These are phyloP conservation scores for Apiospora marii DNA, from an alignment of 2,329 filamentous ascomycete genomes.

Conservation along the genomic window DNA sequence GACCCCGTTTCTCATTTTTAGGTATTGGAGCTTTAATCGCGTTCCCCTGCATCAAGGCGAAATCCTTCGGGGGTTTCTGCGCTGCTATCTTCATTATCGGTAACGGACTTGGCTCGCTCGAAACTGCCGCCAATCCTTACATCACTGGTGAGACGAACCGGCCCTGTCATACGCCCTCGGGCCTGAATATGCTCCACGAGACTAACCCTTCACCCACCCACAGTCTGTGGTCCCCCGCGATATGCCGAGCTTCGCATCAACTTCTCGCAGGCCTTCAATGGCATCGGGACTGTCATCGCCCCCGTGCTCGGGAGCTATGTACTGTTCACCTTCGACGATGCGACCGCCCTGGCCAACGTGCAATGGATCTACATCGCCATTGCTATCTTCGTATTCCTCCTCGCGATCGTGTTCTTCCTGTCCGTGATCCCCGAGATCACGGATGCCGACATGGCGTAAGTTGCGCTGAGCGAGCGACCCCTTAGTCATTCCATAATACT, in stretches of 20 bases:
- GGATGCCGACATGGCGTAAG: conserved; percentile 64
- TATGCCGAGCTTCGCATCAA: conserved; percentile 78
- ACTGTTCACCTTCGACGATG: conserved; percentile 71
- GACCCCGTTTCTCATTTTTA: conserved; percentile 34
- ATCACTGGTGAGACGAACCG: conserved; percentile 58
- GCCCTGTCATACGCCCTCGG: too few relatives aligned
- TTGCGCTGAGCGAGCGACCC: not conserved
- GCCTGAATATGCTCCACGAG: not conserved
- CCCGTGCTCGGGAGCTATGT: conserved; percentile 77
- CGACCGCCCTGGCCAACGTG: conserved; percentile 68
- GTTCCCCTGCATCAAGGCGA: conserved; percentile 63
- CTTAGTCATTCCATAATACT: not conserved
- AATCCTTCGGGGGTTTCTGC: conserved; percentile 78
- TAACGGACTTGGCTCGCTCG: conserved; percentile 75
- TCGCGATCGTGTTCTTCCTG: conserved; percentile 73
- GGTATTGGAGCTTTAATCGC: conserved; percentile 65
- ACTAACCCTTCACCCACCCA: conserved; percentile 30
- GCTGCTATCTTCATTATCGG: conserved; percentile 77
- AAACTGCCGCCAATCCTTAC: conserved; percentile 81
- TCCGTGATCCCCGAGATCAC: conserved; percentile 77
- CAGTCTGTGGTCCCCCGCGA: conserved; percentile 70
- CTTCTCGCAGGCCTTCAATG: conserved; percentile 79
- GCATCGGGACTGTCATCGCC: conserved; percentile 76
- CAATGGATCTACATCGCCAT: conserved; percentile 82
- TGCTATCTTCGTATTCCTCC: conserved; percentile 72